Conservation (phyloP, 2,329 filamentous ascomycete genomes). For the Pseudopithomyces maydicus region DNA sequence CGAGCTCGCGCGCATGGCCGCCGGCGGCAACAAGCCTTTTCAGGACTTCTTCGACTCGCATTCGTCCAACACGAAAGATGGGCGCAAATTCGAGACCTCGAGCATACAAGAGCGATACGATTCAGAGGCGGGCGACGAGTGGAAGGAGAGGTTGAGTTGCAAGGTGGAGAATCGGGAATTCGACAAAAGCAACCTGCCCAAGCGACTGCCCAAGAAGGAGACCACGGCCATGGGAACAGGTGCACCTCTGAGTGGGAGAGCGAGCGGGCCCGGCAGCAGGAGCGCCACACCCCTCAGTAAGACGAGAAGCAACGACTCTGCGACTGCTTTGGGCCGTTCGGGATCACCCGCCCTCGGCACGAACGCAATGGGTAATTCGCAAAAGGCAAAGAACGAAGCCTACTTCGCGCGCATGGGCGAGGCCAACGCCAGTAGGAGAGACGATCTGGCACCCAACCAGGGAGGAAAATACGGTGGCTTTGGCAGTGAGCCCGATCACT, state of each 20-base stretch:
- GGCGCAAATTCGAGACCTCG: slow-evolving; percentile 75
- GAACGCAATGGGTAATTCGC: slow-evolving; percentile 37
- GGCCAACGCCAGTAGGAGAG: slow-evolving; percentile 78
- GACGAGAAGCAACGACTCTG: slow-evolving; percentile 38
- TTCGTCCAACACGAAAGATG: slow-evolving; percentile 50
- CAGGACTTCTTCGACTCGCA: slow-evolving; percentile 78
- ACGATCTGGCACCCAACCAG: slow-evolving; percentile 79
- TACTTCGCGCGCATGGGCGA: slow-evolving; percentile 87
- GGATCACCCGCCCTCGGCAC: slow-evolving; percentile 47
- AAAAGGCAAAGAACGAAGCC: slow-evolving; percentile 74
- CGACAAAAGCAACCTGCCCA: slow-evolving; percentile 69
- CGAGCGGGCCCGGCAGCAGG: slow-evolving; percentile 43
- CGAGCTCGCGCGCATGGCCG: slow-evolving; percentile 92
- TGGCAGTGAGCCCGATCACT: slow-evolving; percentile 72
- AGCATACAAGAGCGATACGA: slow-evolving; percentile 91
- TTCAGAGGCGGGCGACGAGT: slow-evolving; percentile 89
- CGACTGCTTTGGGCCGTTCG: slow-evolving; percentile 32
- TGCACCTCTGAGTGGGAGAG: slow-evolving; percentile 37
- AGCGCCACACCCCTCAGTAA: slow-evolving; percentile 46
- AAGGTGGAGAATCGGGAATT: slow-evolving; percentile 90
- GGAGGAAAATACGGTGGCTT: slow-evolving; percentile 94
- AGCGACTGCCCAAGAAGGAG: slow-evolving; percentile 44
- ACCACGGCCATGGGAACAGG: slow-evolving; percentile 25
- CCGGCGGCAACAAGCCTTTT: slow-evolving; percentile 89
- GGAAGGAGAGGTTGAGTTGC: slow-evolving; percentile 85